Evolutionary conservation across 2,329 filamentous ascomycete genomes (phyloP).

Genomic region (Zarea fungicola): DNA sequence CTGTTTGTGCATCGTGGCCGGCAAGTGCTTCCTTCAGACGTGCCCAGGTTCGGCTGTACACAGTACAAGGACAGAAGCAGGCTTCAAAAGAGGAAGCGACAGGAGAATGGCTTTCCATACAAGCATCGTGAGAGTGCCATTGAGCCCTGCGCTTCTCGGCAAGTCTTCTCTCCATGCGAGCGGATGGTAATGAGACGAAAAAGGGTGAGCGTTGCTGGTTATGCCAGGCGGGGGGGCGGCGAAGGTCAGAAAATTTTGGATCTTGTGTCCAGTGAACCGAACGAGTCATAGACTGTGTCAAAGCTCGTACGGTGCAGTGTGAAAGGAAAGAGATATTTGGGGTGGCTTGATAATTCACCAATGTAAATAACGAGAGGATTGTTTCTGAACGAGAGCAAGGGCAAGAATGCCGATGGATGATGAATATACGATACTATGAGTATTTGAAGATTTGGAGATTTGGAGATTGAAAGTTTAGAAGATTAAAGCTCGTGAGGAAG

Average conservation of each 20-base stretch:
- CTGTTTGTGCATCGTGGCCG: constrained; percentile 17
- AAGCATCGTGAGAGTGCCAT: constrained; percentile 8
- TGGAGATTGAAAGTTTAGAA: neutral
- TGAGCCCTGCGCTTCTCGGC: neutral
- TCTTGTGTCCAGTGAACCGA: constrained; percentile 19
- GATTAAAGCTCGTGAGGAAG: no score
- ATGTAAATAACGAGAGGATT: no score
- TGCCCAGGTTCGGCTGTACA: constrained; percentile 24
- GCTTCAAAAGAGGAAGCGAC: constrained; percentile 13
- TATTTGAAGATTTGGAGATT: neutral
- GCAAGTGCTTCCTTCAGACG: constrained; percentile 20
- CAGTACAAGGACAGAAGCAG: constrained; percentile 21
- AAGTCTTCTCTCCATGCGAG: constrained; percentile 13
- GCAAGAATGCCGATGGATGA: neutral
- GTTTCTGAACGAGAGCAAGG: neutral
- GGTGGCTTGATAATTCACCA: no score
- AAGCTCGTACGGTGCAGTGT: neutral
- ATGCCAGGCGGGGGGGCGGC: constrained; percentile 16
- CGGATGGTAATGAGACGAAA: constrained; percentile 13
- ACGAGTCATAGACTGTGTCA: constrained; percentile 19
- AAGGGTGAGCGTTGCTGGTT: constrained; percentile 10
- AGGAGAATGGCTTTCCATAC: neutral
- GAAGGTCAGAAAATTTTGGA: constrained; percentile 13
- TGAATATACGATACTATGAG: neutral
- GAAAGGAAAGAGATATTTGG: no score